phyloP scores from a whole-genome alignment of 352 stramenopile species.

The Phytopythium ostracodes region DNA sequence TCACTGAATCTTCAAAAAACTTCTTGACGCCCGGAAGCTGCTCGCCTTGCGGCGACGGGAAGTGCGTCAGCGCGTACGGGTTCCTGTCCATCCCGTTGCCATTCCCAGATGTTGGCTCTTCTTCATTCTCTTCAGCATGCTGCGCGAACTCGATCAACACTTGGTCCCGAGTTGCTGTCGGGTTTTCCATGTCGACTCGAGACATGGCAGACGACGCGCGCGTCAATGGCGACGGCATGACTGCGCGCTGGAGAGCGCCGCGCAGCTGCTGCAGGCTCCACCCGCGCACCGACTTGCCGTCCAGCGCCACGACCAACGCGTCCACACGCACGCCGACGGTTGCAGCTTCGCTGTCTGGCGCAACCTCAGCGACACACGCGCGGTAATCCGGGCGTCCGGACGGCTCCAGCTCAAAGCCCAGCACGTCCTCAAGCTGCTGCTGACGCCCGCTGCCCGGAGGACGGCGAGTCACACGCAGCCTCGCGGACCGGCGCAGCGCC shows the following conservation, averaged over 20 bases:
- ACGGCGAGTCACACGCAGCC: constrained; percentile 34
- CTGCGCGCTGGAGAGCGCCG: constrained; percentile 28
- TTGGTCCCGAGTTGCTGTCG: constrained; percentile 5
- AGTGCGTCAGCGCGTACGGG: constrained; percentile 60
- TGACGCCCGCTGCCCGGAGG: constrained; percentile 10
- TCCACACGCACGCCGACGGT: constrained; percentile 40
- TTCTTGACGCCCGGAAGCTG: constrained; percentile 61
- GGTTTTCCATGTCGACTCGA: background rate
- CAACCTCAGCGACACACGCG: constrained; percentile 63
- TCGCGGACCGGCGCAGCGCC: constrained; percentile 24
- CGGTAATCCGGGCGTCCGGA: constrained; percentile 60
- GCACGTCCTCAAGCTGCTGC: constrained; percentile 24
- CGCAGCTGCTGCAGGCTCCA: constrained; percentile 51
- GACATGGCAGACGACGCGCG: background rate
- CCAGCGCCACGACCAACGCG: constrained; percentile 55
- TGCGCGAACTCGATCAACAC: constrained; percentile 63
- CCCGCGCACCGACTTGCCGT: constrained; percentile 46
- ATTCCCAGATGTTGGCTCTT: background rate
- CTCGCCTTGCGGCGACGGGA: constrained; percentile 63
- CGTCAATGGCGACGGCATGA: constrained; percentile 13
- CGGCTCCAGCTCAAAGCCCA: constrained; percentile 56
- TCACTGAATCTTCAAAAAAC: constrained; percentile 30
- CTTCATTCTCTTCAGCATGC: constrained; percentile 38
- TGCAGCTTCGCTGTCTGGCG: constrained; percentile 44
- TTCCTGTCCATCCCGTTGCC: constrained; percentile 45